Base-by-base conservation (phyloP, 169 alveolate genomes). In the Neospora caninum region DNA sequence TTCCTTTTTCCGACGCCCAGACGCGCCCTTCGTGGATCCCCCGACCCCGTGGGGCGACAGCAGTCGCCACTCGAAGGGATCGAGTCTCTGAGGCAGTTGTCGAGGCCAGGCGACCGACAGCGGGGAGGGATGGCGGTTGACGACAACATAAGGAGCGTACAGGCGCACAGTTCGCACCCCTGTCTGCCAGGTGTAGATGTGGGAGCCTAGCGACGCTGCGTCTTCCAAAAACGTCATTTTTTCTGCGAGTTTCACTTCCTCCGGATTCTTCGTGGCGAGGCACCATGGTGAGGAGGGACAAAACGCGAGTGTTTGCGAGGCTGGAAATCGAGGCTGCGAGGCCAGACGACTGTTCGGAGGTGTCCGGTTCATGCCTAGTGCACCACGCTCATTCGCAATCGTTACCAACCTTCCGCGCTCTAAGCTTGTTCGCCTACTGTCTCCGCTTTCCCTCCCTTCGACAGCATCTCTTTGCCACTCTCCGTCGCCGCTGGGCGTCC, bases 61-160 rank as follows among this genome's bases (percentile, higher is more conserved):
- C 69, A 82, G 89, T 18, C 89, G 29, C 89, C 89, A 82, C 54
- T 38, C 89, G 41, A 36, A 39, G 41, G 64, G 64, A 29, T 82
- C 89, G 25, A 82, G 67, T 31, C 89, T 41, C 69, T 82, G 64
- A 20, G 64, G 67, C 2, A 49, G 89, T 4, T 42, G 89, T 20
- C 67, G 89, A 4, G 89, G 89, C 64, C n/a, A 25, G 38, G 89
- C 22, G 6, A 93, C 91, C 53, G 25, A 64, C 42, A 93, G 91
- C 39, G 95, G 89, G 34, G 89, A 88, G 42, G 95, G 93, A 22
- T 93, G 95, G 0, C 95, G 91, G 43, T 93, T 93, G 83, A 93
- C 93, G 42, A 93, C 84, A 67, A 91, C 80, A 84, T 54, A 93
- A 22, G 95, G 95, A n/a, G 95, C 93, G 41, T 86, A 93, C 9